Evolutionary conservation across 106 monocot species (phyloP).

Genomic region (Dactylorhiza incarnata): DNA sequence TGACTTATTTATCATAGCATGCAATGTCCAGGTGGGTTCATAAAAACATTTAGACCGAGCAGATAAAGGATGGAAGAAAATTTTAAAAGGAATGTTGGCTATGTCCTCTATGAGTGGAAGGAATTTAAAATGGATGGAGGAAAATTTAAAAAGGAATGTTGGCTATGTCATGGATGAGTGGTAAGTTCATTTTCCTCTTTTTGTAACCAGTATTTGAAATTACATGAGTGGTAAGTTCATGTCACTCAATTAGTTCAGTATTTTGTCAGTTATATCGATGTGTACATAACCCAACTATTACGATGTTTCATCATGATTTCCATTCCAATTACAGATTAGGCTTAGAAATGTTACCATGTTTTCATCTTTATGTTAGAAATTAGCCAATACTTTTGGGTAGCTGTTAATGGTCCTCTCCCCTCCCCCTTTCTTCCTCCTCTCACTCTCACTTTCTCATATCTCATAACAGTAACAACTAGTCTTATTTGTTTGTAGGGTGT

Average conservation of each 20-base stretch:
- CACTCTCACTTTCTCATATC: background rate
- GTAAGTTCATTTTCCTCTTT: too few species aligned
- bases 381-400: background rate
- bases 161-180: too few species aligned
- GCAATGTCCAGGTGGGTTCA: too few species aligned
- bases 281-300: background rate
- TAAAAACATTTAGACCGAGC: too few species aligned
- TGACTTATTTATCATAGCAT: too few species aligned
- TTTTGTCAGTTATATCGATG: background rate
- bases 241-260: background rate
- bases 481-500: slow-evolving; percentile 41
- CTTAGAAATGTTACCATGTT: background rate
- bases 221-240: too few species aligned
- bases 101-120: too few species aligned
- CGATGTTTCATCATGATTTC: background rate
- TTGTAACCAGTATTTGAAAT: too few species aligned
- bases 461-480: background rate
- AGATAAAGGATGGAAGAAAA: too few species aligned
- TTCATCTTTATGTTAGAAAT: background rate
- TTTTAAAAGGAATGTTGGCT: too few species aligned
- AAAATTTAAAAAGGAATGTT: too few species aligned
- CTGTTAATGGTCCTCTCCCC: background rate
- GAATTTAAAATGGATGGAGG: too few species aligned
- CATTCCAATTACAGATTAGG: background rate
- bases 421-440: background rate